Evolutionary conservation across 352 stramenopile species (phyloP), one percentile per base, ranked within the genome.

Genomic region (Pythium myriotylum): DNA sequence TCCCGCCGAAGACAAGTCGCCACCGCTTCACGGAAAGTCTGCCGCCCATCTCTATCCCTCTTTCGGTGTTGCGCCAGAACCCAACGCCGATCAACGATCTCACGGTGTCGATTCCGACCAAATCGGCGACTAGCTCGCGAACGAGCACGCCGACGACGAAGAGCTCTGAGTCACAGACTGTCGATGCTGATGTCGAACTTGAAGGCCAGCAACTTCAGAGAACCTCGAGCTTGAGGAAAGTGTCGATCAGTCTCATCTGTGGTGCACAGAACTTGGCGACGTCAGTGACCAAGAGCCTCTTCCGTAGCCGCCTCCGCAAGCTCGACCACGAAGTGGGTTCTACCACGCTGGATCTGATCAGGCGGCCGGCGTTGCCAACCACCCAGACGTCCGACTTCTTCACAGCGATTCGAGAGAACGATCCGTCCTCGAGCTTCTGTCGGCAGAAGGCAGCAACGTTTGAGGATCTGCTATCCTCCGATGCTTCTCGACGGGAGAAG

Each of bases 1-100:
- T 93, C 57, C 86, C 86, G 22, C 82, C 84, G 17, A 93, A 95
- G 72, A 95, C 86, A 12, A 93, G 84, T 63, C 84, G 84, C 55
- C 86, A 95, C 62, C 74, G 80, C 9, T 92, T 95, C 54, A 89
- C 80, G 0, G 84, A 93, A 59, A 91, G 79, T 46, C 65, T 95
- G 6, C 84, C 86, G 29, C 86, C 86, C 5, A 87, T 95, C 61
- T 94, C 84, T 20, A 91, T 93, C 53, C 84, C 84, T 27, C 66
- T 95, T 8, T 90, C 76, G 8, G 70, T 91, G 23, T 64, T 93
- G 26, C 82, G 82, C 22, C 75, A 89, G 53, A 72, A 75, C n/a
- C 79, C 83, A 26, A 70, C 77, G 47, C 73, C 73, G 17, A 82
- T 89, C 37, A 66, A 76, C 42, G 67, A 78, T 37, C 55, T 80